phyloP scores from a whole-genome alignment of 2,329 filamentous ascomycete species.

The Beauveria sp. region DNA sequence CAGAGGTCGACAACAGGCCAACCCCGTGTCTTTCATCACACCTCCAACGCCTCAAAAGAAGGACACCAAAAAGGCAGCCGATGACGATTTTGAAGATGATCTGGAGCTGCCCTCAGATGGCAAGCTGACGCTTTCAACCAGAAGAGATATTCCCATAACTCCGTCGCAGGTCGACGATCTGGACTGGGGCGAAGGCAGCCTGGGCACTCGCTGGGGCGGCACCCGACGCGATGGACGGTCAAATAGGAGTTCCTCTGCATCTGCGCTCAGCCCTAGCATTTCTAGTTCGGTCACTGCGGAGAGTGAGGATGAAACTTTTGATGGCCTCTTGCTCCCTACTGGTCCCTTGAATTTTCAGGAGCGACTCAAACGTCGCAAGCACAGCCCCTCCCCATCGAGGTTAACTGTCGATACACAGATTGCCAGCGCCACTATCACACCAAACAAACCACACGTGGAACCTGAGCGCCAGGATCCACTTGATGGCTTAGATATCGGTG shows the following conservation, averaged over 20 bases:
- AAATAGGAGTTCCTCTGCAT: constrained; percentile 77
- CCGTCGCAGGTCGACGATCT: constrained; percentile 65
- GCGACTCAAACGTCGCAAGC: constrained; percentile 65
- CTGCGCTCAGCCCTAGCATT: constrained; percentile 84
- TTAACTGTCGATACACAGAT: constrained; percentile 30
- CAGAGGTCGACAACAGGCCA: constrained; percentile 46
- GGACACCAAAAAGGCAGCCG: constrained; percentile 25
- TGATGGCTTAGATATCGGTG: constrained; percentile 77
- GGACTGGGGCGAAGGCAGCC: constrained; percentile 89
- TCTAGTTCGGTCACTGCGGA: constrained; percentile 86
- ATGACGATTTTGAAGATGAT: constrained; percentile 66
- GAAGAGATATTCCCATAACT: constrained; percentile 55
- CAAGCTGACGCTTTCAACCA: constrained; percentile 56
- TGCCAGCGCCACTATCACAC: constrained; percentile 12
- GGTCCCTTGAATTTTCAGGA: constrained; percentile 79
- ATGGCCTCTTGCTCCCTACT: constrained; percentile 77
- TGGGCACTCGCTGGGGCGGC: constrained; percentile 84
- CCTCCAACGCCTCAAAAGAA: constrained; percentile 48
- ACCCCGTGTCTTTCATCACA: constrained; percentile 45
- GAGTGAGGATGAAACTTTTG: constrained; percentile 88
- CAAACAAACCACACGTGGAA: constrained; percentile 28
- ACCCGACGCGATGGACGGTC: constrained; percentile 74
- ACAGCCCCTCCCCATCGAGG: constrained; percentile 48
- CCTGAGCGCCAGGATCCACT: constrained; percentile 70
- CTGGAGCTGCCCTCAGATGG: constrained; percentile 63